Percentiles rank a stretch among this genome's conserved stretches.
These are phyloP conservation scores for Gynochthodes officinalis DNA, from an alignment of 257 asterid genomes.

Conservation along the genomic window DNA sequence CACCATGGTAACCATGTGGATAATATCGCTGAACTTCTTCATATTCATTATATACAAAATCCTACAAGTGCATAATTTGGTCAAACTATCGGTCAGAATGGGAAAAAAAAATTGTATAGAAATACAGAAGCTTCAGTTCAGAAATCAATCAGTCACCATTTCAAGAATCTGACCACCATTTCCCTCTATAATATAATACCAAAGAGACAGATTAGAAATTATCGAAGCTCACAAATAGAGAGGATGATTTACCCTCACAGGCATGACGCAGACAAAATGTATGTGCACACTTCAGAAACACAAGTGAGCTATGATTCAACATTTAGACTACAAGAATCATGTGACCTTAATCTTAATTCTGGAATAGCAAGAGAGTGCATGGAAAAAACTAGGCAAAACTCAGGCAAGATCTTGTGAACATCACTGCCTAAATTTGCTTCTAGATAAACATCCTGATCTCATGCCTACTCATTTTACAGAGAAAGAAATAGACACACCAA, in stretches of 20 bases:
- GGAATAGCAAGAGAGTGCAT: neutral
- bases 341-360: conserved; percentile 1
- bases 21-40: conserved; percentile 76
- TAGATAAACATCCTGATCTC: neutral
- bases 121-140: neutral
- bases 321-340: neutral
- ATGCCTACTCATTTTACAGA: neutral
- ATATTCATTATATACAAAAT: conserved; percentile 72
- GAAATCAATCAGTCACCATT: neutral
- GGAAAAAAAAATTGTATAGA: conserved; percentile 6
- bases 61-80: conserved; percentile 46
- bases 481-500: neutral
- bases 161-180: no score
- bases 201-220: neutral
- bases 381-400: neutral
- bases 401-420: neutral
- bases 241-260: neutral
- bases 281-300: neutral
- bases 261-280: neutral
- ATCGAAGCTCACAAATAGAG: neutral
- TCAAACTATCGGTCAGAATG: conserved; percentile 22
- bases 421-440: neutral
- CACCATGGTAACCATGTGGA: conserved; percentile 97
- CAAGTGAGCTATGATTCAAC: neutral
- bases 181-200: neutral